Conservation (phyloP, 495 filamentous ascomycete species). For the Trichoderma erinaceum region DNA sequence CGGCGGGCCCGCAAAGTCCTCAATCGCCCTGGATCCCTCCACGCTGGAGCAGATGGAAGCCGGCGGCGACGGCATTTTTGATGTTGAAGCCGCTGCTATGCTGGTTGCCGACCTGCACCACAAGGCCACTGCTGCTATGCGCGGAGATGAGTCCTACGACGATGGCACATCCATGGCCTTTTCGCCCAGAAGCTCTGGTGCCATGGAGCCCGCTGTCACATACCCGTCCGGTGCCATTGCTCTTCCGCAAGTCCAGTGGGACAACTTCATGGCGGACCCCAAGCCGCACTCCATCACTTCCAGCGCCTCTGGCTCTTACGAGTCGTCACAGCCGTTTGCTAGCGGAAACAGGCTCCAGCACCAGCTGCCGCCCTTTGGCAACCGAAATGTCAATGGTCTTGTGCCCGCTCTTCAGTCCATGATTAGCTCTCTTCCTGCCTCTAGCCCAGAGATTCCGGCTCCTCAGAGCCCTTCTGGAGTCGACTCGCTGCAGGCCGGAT, state of each 20-base stretch:
- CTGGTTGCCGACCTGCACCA: conserved; percentile 98
- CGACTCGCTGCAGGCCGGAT: conserved; percentile 58
- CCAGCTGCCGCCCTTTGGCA: conserved; percentile 61
- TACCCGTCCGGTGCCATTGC: conserved; percentile 70
- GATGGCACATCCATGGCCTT: conserved; percentile 65
- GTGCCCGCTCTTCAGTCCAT: conserved; percentile 60
- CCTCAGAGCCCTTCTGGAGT: conserved; percentile 59
- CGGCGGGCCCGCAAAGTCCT: conserved; percentile 67
- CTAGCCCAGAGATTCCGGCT: conserved; percentile 69
- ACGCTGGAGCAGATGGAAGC: conserved; percentile 93
- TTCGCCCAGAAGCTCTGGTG: conserved; percentile 59
- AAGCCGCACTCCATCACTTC: conserved; percentile 64
- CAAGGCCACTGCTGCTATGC: conserved; percentile 84
- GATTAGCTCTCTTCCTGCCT: conserved; percentile 61
- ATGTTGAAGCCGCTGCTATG: conserved; percentile 97
- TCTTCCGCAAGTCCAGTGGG: conserved; percentile 68
- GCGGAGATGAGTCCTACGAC: conserved; percentile 52
- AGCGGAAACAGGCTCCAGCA: conserved; percentile 47
- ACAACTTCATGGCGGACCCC: conserved; percentile 65
- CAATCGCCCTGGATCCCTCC: conserved; percentile 78
- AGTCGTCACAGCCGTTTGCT: conserved; percentile 56
- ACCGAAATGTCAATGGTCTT: conserved; percentile 55
- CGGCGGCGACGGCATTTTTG: conserved; percentile 89
- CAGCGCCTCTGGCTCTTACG: conserved; percentile 58
- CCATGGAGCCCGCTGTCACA: conserved; percentile 63